These are phyloP conservation scores for Lepiota venenata DNA, from an alignment of 768 basidiomycete genomes.

Conservation along the genomic window DNA sequence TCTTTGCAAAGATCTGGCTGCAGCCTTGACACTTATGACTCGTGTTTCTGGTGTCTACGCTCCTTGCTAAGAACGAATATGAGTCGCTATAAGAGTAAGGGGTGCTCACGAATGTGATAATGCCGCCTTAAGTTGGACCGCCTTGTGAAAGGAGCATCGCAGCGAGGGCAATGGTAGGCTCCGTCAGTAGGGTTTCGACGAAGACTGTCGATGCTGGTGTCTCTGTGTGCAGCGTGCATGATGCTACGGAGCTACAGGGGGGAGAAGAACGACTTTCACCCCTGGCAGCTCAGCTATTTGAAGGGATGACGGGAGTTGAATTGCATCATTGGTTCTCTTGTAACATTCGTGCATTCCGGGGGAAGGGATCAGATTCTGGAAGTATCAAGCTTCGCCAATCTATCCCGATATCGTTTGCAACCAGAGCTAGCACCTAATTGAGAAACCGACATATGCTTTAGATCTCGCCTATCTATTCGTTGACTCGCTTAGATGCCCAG, in stretches of 20 bases:
- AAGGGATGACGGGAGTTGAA: background rate
- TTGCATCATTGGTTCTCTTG: slow-evolving; percentile 10
- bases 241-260: background rate
- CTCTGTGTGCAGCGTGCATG: slow-evolving; percentile 8
- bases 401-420: slow-evolving; percentile 4
- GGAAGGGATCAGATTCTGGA: slow-evolving; percentile 6
- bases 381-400: slow-evolving; percentile 8
- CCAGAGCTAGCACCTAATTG: background rate
- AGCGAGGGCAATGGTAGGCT: slow-evolving; percentile 32
- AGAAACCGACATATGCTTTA: slow-evolving; percentile 7
- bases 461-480: slow-evolving; percentile 11
- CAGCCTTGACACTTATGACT: slow-evolving; percentile 24
- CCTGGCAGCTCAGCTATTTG: slow-evolving; percentile 9
- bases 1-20: slow-evolving; percentile 20
- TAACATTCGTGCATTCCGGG: slow-evolving; percentile 12
- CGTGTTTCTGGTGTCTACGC: slow-evolving; percentile 23
- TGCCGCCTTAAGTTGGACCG: slow-evolving; percentile 33
- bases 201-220: slow-evolving; percentile 25
- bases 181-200: slow-evolving; percentile 29
- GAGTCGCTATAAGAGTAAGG: slow-evolving; percentile 4
- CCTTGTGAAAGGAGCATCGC: slow-evolving; percentile 32
- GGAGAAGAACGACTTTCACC: background rate
- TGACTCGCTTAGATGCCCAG: slow-evolving; percentile 9
- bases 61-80: slow-evolving; percentile 9
- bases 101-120: slow-evolving; percentile 30